Percentiles rank a stretch among this genome's conserved stretches.
phyloP scores from a whole-genome alignment of 2,329 filamentous ascomycete species.

The Colletotrichum tamarilloi region DNA sequence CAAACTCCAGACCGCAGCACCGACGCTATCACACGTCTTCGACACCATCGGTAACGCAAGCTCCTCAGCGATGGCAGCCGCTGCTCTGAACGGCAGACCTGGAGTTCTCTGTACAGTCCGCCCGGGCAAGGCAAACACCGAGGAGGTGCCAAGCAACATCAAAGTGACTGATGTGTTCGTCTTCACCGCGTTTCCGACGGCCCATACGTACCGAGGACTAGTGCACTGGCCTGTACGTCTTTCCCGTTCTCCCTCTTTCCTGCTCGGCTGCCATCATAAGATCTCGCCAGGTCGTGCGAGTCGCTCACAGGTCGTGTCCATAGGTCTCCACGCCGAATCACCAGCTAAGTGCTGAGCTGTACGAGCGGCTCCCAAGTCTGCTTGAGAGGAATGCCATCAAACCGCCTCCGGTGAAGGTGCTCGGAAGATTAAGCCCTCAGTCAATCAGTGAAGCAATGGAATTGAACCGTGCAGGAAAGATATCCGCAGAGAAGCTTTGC shows the following conservation, averaged over 20 bases:
- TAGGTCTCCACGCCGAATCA: too few relatives aligned
- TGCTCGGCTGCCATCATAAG: neutral
- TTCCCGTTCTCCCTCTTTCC: too few relatives aligned
- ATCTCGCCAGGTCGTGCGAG: neutral
- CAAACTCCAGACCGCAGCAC: neutral
- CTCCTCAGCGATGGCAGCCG: neutral
- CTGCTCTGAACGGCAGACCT: neutral
- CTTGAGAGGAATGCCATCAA: too few relatives aligned
- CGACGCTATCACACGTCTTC: neutral
- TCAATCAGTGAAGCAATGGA: too few relatives aligned
- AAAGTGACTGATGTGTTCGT: neutral
- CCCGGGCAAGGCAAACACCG: neutral
- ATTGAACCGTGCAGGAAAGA: too few relatives aligned
- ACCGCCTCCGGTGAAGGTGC: too few relatives aligned
- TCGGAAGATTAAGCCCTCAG: too few relatives aligned
- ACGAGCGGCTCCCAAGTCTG: too few relatives aligned
- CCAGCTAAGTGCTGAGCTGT: too few relatives aligned
- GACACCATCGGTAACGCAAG: neutral
- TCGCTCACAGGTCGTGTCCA: neutral
- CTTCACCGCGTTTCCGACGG: neutral
- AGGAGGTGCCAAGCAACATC: neutral
- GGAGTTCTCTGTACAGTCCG: neutral
- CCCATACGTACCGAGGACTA: neutral
- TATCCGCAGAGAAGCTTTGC: too few relatives aligned
- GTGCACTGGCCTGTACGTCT: too few relatives aligned